Evolutionary conservation across 495 filamentous ascomycete species (phyloP).

Genomic region (Daldinia loculata): DNA sequence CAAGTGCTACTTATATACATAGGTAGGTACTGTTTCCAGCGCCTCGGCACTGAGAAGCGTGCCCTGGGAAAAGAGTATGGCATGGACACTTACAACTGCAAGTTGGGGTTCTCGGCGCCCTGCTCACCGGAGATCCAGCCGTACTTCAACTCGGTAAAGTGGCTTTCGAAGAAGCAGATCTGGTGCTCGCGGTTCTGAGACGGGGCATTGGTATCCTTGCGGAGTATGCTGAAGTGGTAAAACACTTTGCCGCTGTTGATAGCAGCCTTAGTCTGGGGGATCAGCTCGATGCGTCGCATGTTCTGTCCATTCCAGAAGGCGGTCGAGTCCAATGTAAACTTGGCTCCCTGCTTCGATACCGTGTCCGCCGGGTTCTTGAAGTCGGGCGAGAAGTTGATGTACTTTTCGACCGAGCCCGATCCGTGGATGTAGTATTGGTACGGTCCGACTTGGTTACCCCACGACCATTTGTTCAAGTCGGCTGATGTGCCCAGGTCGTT

Average conservation of each 20-base stretch:
- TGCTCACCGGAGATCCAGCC: constrained; percentile 69
- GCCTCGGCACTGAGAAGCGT: no score
- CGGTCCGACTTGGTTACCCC: constrained; percentile 69
- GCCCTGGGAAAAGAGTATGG: not conserved
- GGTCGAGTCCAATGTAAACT: constrained; percentile 69
- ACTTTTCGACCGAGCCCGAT: constrained; percentile 58
- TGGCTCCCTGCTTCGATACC: constrained; percentile 65
- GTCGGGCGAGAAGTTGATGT: constrained; percentile 61
- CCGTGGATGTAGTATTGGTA: constrained; percentile 83
- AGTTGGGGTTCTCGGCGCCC: constrained; percentile 59
- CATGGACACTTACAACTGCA: constrained; percentile 50
- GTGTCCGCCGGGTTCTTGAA: constrained; percentile 72
- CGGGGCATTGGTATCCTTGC: constrained; percentile 63
- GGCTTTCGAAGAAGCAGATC: constrained; percentile 74
- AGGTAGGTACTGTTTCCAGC: no score
- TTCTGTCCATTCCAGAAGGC: constrained; percentile 68
- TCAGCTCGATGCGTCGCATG: constrained; percentile 69
- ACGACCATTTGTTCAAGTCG: constrained; percentile 69
- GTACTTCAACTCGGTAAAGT: constrained; percentile 78
- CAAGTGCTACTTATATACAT: not conserved
- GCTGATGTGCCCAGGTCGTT: constrained; percentile 60
- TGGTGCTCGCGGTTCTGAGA: constrained; percentile 70
- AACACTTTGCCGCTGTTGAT: constrained; percentile 66
- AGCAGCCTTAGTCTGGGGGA: constrained; percentile 69
- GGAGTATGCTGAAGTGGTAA: constrained; percentile 73